Evolutionary conservation across 257 asterid genomes (phyloP).

Genomic region (Cynanchum wilfordii): DNA sequence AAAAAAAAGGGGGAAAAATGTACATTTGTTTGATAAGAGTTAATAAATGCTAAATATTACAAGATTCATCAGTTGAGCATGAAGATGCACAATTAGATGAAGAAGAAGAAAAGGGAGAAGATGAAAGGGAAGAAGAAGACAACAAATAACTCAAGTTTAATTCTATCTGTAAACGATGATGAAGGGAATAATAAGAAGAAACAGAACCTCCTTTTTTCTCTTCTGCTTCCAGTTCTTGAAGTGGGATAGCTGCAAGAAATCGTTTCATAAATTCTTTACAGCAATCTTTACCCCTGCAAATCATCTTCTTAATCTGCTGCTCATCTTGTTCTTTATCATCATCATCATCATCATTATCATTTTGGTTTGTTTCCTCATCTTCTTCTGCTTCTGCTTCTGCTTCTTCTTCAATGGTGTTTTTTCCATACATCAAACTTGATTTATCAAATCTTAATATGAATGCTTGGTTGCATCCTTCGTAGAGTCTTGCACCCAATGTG

Average conservation of each 20-base stretch:
- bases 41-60: neutral
- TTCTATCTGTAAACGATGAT: constrained; percentile 66
- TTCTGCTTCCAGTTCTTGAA: constrained; percentile 52
- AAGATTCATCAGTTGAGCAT: constrained; percentile 11
- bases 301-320: constrained; percentile 24
- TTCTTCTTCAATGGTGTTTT: neutral
- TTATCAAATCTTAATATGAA: constrained; percentile 55
- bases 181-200: constrained; percentile 50
- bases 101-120: constrained; percentile 61
- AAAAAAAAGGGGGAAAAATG: no score
- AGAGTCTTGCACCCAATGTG: constrained; percentile 66
- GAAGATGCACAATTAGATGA: constrained; percentile 38
- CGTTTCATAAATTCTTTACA: constrained; percentile 62
- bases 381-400: neutral
- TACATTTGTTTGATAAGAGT: neutral
- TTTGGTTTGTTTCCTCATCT: constrained; percentile 1
- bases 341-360: neutral
- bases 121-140: constrained; percentile 34
- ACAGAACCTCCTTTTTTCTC: constrained; percentile 44
- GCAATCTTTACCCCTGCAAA: constrained; percentile 62
- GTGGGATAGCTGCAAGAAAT: constrained; percentile 61
- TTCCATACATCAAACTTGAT: constrained; percentile 26
- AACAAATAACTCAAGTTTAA: constrained; percentile 42
- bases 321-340: constrained; percentile 10
- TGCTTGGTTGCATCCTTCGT: constrained; percentile 64